Evolutionary conservation across 1,284 basidiomycete species (phyloP).

Genomic region (Ceratobasidium sp.): DNA sequence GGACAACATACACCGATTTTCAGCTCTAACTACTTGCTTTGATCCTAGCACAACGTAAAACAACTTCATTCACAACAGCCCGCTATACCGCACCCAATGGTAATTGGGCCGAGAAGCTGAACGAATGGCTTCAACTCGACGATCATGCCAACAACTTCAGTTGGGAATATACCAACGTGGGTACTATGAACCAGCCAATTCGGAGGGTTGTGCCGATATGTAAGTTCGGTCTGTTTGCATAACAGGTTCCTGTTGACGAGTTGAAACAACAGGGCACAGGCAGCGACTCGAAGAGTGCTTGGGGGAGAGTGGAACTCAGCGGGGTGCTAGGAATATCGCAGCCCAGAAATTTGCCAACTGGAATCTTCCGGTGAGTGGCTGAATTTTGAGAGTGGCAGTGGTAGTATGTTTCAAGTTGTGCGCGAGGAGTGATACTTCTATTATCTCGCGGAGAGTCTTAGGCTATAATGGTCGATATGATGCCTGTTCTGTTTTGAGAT

Average conservation of each 20-base stretch:
- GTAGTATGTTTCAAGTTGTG: neutral
- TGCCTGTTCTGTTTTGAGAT: too few species aligned
- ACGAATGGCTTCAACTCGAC: neutral
- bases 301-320: neutral
- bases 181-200: neutral
- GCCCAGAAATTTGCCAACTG: neutral
- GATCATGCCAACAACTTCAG: neutral
- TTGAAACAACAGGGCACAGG: too few species aligned
- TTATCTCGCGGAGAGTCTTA: too few species aligned
- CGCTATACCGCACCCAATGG: neutral
- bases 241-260: too few species aligned
- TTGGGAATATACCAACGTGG: neutral
- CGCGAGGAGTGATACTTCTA: too few species aligned
- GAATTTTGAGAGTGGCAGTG: neutral
- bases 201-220: neutral
- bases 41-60: too few species aligned
- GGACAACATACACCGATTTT: neutral
- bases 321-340: neutral
- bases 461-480: too few species aligned
- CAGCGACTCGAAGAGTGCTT: neutral
- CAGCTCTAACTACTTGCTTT: neutral
- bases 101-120: neutral
- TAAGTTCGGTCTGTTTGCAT: too few species aligned
- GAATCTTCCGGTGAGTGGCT: neutral
- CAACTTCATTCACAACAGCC: neutral